Conservation (phyloP, 306 rosid genomes). For the Cyclanthera cordifolia region DNA sequence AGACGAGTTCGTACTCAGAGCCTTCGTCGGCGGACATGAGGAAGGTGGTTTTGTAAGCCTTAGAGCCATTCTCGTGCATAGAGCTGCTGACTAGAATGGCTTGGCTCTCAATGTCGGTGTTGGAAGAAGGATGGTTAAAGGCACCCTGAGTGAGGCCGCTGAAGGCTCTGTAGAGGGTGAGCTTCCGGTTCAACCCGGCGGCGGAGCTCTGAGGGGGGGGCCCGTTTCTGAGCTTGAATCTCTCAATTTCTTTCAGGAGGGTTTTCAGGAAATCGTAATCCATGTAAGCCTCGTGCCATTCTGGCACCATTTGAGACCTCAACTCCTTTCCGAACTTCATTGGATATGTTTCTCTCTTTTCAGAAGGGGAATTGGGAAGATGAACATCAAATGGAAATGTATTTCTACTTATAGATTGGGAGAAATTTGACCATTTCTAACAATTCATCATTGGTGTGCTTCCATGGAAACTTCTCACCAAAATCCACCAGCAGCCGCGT, state of each 20-base stretch:
- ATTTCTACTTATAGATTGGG: no score
- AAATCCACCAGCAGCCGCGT: no score
- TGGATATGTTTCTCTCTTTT: no score
- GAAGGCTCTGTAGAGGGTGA: constrained; percentile 50
- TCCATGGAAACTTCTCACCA: no score
- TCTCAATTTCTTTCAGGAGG: constrained; percentile 34
- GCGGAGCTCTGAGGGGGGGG: constrained; percentile 10
- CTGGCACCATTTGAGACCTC: constrained; percentile 54
- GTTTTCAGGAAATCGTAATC: constrained; percentile 35
- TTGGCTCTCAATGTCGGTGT: constrained; percentile 42
- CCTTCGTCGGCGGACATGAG: constrained; percentile 49
- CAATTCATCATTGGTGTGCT: no score
- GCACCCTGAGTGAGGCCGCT: constrained; percentile 57
- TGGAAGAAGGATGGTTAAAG: constrained; percentile 8
- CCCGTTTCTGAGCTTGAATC: constrained; percentile 12
- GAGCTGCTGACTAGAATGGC: constrained; percentile 36
- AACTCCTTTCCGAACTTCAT: constrained; percentile 73
- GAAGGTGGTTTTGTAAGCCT: constrained; percentile 41
- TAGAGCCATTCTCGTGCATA: constrained; percentile 18
- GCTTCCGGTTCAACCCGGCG: constrained; percentile 27
- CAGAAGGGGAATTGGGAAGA: no score
- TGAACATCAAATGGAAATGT: no score
- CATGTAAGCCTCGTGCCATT: constrained; percentile 74
- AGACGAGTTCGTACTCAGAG: constrained; percentile 44
- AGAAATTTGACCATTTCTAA: no score